Conservation (phyloP, 2,329 filamentous ascomycete genomes). For the Microascus cirrosus region DNA sequence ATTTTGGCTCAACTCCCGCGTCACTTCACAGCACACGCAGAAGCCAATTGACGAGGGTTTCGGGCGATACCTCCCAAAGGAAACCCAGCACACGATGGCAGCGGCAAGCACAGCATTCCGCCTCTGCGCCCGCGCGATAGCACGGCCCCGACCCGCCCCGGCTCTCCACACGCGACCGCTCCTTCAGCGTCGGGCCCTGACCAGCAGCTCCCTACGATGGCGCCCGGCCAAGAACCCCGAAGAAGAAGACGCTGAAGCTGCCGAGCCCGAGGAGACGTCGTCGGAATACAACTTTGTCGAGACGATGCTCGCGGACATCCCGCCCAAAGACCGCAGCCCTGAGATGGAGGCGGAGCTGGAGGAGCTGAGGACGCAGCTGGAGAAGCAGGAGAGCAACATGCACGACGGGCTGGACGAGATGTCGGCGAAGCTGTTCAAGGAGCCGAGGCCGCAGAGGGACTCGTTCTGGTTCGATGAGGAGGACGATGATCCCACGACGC, state of each 20-base stretch:
- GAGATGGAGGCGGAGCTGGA: background rate
- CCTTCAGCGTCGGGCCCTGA: constrained; percentile 5
- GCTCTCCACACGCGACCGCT: constrained; percentile 1
- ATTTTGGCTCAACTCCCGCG: background rate
- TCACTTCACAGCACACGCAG: background rate
- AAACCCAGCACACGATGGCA: constrained; percentile 18
- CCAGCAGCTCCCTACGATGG: constrained; percentile 11
- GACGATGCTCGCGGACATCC: constrained; percentile 7
- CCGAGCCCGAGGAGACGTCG: constrained; percentile 4
- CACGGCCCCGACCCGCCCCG: constrained; percentile 7
- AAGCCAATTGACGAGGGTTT: constrained; percentile 3
- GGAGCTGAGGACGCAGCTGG: constrained; percentile 9
- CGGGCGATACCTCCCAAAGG: background rate
- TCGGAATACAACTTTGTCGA: constrained; percentile 6
- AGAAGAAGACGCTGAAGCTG: constrained; percentile 9
- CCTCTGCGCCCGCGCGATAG: constrained; percentile 17
- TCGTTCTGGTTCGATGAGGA: constrained; percentile 38
- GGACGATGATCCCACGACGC: constrained; percentile 33
- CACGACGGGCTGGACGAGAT: background rate
- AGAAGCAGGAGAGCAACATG: background rate
- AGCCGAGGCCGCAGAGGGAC: constrained; percentile 19
- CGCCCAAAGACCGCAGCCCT: constrained; percentile 4
- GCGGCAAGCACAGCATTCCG: constrained; percentile 24
- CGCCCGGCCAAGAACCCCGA: constrained; percentile 5
- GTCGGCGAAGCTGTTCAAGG: constrained; percentile 4